phyloP scores from a whole-genome alignment of 768 basidiomycete genomes.

The Tulasnella sp. region DNA sequence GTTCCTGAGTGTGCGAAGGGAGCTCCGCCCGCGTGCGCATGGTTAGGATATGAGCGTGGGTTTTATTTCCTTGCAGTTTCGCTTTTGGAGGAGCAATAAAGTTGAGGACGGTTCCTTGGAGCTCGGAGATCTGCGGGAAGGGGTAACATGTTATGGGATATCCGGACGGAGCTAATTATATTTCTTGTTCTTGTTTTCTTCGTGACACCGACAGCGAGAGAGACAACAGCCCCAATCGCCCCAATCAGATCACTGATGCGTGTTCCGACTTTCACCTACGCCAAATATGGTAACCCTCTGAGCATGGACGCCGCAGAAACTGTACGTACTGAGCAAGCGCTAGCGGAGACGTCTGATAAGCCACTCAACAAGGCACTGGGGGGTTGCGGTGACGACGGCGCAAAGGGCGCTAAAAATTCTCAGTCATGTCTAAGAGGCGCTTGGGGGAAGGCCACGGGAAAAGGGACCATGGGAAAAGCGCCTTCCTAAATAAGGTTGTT shows the following conservation, averaged over 20 bases:
- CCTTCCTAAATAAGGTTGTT: background rate
- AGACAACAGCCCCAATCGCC: background rate
- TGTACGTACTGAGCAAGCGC: background rate
- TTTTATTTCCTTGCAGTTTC: background rate
- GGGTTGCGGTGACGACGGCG: background rate
- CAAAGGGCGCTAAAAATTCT: background rate
- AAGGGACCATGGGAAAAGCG: too few relatives aligned
- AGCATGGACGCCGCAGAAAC: background rate
- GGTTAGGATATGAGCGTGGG: background rate
- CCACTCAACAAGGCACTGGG: background rate
- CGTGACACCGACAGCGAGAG: background rate
- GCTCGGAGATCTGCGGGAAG: background rate
- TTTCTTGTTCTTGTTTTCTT: background rate
- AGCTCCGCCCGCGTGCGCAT: background rate
- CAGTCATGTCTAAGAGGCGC: background rate
- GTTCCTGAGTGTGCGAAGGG: background rate
- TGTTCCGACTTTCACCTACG: too few relatives aligned
- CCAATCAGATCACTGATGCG: background rate
- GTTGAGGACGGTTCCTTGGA: background rate
- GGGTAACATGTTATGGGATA: too few relatives aligned
- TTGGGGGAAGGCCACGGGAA: background rate
- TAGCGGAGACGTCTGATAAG: background rate
- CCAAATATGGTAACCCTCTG: background rate
- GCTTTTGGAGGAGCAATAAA: background rate
- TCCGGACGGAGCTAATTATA: background rate